These are phyloP conservation scores for Rhodotorula toruloides DNA, from an alignment of 768 basidiomycete species.

Conservation along the genomic window DNA sequence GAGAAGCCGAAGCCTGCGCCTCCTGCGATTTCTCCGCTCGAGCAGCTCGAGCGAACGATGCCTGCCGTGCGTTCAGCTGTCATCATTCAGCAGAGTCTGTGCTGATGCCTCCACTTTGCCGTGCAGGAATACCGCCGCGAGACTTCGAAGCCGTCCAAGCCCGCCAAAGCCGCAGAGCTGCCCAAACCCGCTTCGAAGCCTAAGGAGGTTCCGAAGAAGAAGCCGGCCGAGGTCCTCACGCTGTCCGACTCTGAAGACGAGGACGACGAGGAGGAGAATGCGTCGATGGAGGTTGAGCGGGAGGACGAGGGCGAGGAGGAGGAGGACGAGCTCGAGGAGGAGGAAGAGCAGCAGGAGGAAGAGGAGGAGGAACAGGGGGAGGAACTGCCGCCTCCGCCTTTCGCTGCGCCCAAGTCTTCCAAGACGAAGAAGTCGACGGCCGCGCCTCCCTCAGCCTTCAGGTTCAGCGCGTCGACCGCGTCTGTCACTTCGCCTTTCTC, in stretches of 20 bases:
- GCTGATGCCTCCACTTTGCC: too few relatives aligned
- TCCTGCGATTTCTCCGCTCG: slow-evolving; percentile 15
- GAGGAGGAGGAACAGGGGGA: neutral
- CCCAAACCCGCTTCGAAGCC: neutral
- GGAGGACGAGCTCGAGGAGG: neutral
- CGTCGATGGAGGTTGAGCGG: neutral
- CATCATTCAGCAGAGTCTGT: neutral
- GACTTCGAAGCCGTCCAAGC: neutral
- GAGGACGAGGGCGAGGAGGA: neutral
- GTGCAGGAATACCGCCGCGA: neutral
- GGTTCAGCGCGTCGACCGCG: neutral
- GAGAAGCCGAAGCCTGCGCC: slow-evolving; percentile 2
- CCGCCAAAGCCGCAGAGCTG: too few relatives aligned
- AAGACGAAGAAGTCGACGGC: neutral
- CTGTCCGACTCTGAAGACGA: neutral
- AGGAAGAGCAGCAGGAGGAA: neutral
- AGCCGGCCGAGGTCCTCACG: slow-evolving; percentile 19
- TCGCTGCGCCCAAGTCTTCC: neutral
- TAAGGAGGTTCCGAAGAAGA: too few relatives aligned
- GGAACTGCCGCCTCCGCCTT: neutral
- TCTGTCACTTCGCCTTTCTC: neutral
- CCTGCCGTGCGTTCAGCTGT: slow-evolving; percentile 19
- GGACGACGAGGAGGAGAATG: slow-evolving; percentile 8
- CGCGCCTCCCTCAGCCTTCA: neutral
- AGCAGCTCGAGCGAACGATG: slow-evolving; percentile 36